Base-by-base conservation (phyloP, 1,284 basidiomycete species). In the Meripilus lineatus region DNA sequence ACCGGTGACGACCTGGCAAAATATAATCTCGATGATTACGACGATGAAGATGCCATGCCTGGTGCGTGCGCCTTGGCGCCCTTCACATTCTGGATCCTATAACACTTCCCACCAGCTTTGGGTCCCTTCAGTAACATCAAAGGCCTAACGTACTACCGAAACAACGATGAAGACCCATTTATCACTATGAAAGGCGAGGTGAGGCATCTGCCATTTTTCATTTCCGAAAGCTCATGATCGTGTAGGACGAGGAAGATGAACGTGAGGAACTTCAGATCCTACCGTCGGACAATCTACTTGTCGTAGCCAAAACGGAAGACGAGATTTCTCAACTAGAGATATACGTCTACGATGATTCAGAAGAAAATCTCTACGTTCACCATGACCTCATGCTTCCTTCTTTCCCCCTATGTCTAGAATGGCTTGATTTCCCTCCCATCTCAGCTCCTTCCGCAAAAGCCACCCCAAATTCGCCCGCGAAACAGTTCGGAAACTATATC, bases 311-410 rank as follows among this genome's bases (percentile, higher is more conserved):
- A 79, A 98, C 96, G 0, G 92, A 96, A 61, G 93, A 97, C 66
- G 94, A 98, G 49, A 81, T 99, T 42, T 96, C 95, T 1, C 92
- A 96, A 54, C 79, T 99, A 48, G 96, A 99, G 65, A 77, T 96
- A 52, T 93, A 94, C 67, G 84, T 96, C 51, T 96, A 95, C 67
- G 92, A 95, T 64, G 93, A 96, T 58, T 74, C 80, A 1, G 75
- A 91, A 70, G 92, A 95, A 62, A 93, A 93, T 59, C 78, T 99
- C 24, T 99, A 95, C 63, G 89, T 91, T 22, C 96, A 99, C 63
- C 96, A 99, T 68, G 96, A 99, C 65, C 78, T 98, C 58, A 91
- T 99, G 83, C 80, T 99, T 14, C 95, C 95, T 46, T 89, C 92
- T 48, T 96, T 98, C 70, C 96, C 96, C 3, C 85, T 99, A 47